phyloP scores from a whole-genome alignment of 805 yeast genomes.

The Wickerhamiella nectarea region DNA sequence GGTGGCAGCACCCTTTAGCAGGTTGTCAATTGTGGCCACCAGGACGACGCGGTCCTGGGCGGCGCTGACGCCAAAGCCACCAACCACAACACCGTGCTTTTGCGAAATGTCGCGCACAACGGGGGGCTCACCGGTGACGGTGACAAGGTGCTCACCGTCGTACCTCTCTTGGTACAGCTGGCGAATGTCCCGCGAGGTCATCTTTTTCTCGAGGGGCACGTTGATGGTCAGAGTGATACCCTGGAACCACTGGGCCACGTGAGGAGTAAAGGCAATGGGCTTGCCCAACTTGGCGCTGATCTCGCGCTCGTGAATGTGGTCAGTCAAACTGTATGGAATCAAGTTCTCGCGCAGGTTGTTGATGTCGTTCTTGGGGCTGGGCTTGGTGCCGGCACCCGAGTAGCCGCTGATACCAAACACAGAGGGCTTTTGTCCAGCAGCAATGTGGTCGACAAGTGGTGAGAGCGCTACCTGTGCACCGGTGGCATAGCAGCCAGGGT shows the following conservation, averaged over 20 bases:
- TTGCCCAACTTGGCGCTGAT: constrained; percentile 67
- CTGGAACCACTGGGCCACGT: constrained; percentile 98
- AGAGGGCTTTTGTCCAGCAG: constrained; percentile 54
- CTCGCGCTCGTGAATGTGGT: constrained; percentile 93
- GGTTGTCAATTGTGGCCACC: constrained; percentile 89
- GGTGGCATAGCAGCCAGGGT: constrained; percentile 99
- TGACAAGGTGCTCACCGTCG: constrained; percentile 71
- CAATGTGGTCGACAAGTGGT: constrained; percentile 54
- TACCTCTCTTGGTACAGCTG: constrained; percentile 78
- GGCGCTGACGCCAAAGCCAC: constrained; percentile 89
- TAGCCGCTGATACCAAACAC: constrained; percentile 95
- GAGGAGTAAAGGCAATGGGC: constrained; percentile 84
- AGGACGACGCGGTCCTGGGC: constrained; percentile 82
- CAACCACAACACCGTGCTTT: constrained; percentile 87
- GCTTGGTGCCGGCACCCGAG: constrained; percentile 99
- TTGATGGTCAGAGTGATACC: constrained; percentile 89
- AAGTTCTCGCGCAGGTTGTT: constrained; percentile 62
- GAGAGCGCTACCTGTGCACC: constrained; percentile 89
- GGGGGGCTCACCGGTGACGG: constrained; percentile 85
- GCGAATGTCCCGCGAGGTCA: constrained; percentile 72
- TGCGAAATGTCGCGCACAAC: constrained; percentile 82
- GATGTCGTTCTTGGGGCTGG: constrained; percentile 87
- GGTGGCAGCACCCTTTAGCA: constrained; percentile 96
- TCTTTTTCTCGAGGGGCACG: constrained; percentile 55
- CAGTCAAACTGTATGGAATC: constrained; percentile 90